Evolutionary conservation across 2,329 filamentous ascomycete genomes (phyloP), one percentile per base, ranked within the genome.

Genomic region (Nemania sp.): DNA sequence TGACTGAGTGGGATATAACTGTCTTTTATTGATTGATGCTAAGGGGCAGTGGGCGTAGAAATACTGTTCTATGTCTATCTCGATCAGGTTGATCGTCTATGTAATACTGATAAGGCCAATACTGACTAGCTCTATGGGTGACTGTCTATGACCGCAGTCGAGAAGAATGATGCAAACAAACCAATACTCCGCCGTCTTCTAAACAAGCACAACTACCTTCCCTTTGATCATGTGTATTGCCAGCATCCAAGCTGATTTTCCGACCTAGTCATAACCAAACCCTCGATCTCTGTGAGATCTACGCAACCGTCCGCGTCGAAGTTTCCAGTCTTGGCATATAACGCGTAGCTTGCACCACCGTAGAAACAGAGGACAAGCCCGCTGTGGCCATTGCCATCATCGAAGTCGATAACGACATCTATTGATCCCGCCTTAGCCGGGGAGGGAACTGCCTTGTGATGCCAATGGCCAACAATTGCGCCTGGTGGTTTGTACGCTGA

Each of bases 401-500:
- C 29, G 68, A 76, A 78, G 68, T 76, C 71, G 20, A 75, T 20
- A 1, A 77, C 70, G 20, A 71, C 58, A 20, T 53, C 11, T 15
- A 5, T 32, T 18, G 8, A 13, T n/a, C n/a, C n/a, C n/a, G n/a
- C n/a, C n/a, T n/a, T 2, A 24, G 15, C 26, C 55, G 59, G 68
- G 32, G 75, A 76, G 10, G 74, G 70, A 11, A 73, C 52, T 0
- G 74, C 76, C 41, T 76, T 75, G 0, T 73, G 71, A 35, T 67
- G 75, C 79, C 90, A 89, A 27, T 85, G 84, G 1, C 83, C 84
- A 18, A 79, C 61, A 43, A 83, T 77, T 7, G 87, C 84, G 10
- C 87, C 88, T 0, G 77, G 69, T 0, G 88, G 88, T 5, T 85
- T 84, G 64, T 74, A 79, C 2, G 77, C 78, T 0, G 87, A 89